Evolutionary conservation across 2,329 filamentous ascomycete species (phyloP).

Genomic region (Calcarisporium arbuscula): DNA sequence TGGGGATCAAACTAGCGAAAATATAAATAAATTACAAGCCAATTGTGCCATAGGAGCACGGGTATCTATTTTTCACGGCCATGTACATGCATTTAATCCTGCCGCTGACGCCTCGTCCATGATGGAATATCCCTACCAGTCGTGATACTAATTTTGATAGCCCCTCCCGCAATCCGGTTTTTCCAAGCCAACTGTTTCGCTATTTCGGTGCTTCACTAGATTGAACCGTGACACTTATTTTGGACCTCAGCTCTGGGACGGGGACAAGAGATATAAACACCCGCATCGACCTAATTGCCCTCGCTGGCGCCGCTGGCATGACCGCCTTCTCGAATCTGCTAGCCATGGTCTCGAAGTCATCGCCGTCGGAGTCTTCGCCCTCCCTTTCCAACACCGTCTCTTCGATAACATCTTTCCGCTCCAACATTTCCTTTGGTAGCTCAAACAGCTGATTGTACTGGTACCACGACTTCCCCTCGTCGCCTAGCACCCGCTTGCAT

Average conservation of each 20-base stretch:
- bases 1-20: too few relatives aligned
- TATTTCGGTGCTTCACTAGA: constrained; percentile 28
- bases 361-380: constrained; percentile 25
- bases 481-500: constrained; percentile 48
- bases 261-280: constrained; percentile 50
- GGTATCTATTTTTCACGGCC: too few relatives aligned
- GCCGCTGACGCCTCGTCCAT: too few relatives aligned
- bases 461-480: constrained; percentile 41
- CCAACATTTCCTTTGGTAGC: constrained; percentile 25
- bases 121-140: too few relatives aligned
- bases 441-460: constrained; percentile 54
- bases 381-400: constrained; percentile 32
- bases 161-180: too few relatives aligned
- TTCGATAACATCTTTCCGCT: constrained; percentile 28
- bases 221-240: constrained; percentile 41
- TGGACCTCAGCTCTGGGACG: constrained; percentile 48
- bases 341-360: constrained; percentile 52
- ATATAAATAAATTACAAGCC: too few relatives aligned
- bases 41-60: too few relatives aligned
- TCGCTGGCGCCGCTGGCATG: constrained; percentile 36
- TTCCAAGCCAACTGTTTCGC: background rate
- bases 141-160: too few relatives aligned
- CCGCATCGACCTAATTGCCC: constrained; percentile 48
- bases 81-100: too few relatives aligned
- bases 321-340: constrained; percentile 50